phyloP scores from a whole-genome alignment of 495 filamentous ascomycete genomes.

The Aspergillus sclerotioniger region DNA sequence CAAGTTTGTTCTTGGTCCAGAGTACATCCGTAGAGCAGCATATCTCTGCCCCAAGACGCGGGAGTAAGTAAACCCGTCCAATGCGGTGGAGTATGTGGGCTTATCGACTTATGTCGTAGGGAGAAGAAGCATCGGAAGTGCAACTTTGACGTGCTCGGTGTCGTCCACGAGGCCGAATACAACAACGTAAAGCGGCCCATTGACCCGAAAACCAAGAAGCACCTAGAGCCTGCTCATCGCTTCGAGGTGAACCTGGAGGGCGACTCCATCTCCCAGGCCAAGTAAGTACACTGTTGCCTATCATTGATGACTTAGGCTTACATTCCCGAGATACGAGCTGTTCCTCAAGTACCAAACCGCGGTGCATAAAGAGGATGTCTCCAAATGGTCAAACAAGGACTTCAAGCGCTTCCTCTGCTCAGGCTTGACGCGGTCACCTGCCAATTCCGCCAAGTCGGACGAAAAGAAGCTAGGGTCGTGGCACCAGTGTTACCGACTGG shows the following conservation, averaged over 20 bases:
- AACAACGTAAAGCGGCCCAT: slow-evolving; percentile 52
- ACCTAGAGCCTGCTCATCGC: slow-evolving; percentile 70
- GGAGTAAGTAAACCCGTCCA: slow-evolving; percentile 50
- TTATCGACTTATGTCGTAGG: slow-evolving; percentile 33
- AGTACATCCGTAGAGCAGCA: slow-evolving; percentile 71
- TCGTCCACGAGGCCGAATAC: slow-evolving; percentile 72
- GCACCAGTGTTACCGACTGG: slow-evolving; percentile 92
- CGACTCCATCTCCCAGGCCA: slow-evolving; percentile 81
- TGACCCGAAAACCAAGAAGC: slow-evolving; percentile 50
- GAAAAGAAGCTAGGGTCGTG: slow-evolving; percentile 76
- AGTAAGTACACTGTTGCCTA: slow-evolving; percentile 49
- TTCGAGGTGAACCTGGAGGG: slow-evolving; percentile 79
- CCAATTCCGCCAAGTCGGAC: slow-evolving; percentile 38
- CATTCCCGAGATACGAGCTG: slow-evolving; percentile 50
- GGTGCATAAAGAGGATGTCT: slow-evolving; percentile 72
- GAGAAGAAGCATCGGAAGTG: slow-evolving; percentile 71
- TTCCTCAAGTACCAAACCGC: slow-evolving; percentile 83
- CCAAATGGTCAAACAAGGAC: slow-evolving; percentile 62
- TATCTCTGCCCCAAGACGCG: slow-evolving; percentile 72
- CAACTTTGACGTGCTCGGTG: slow-evolving; percentile 68
- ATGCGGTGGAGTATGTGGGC: background rate
- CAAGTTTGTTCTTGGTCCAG: slow-evolving; percentile 73
- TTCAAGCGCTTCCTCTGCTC: slow-evolving; percentile 90
- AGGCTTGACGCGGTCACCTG: slow-evolving; percentile 58
- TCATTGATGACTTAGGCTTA: background rate